phyloP scores from a whole-genome alignment of 2,329 filamentous ascomycete genomes.

The Pseudogymnoascus sp. region DNA sequence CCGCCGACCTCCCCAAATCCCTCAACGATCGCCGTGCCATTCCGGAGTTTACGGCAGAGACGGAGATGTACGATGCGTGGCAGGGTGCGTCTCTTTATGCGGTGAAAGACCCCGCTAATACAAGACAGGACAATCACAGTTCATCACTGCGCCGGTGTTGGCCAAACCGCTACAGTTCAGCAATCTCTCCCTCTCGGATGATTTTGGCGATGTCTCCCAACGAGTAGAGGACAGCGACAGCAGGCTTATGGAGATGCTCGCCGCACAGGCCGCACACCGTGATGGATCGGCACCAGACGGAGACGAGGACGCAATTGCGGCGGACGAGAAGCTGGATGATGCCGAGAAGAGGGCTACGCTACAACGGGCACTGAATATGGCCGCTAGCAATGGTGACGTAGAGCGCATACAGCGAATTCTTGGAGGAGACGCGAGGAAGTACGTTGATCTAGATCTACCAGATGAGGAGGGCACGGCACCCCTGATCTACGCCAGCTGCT shows the following conservation, averaged over 20 bases:
- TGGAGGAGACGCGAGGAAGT: slow-evolving; percentile 62
- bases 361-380: slow-evolving; percentile 87
- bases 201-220: slow-evolving; percentile 61
- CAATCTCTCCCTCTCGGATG: slow-evolving; percentile 60
- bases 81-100: slow-evolving; percentile 54
- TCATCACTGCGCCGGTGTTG: slow-evolving; percentile 77
- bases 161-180: slow-evolving; percentile 77
- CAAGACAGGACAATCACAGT: slow-evolving; percentile 79
- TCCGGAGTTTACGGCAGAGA: slow-evolving; percentile 64
- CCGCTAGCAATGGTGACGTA: slow-evolving; percentile 90
- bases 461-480: slow-evolving; percentile 96
- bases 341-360: slow-evolving; percentile 74
- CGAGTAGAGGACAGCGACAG: slow-evolving; percentile 62
- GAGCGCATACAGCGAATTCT: slow-evolving; percentile 72
- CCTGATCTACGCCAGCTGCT: slow-evolving; percentile 95
- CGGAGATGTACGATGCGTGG: slow-evolving; percentile 98
- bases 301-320: slow-evolving; percentile 72
- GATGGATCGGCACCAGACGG: slow-evolving; percentile 60
- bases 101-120: slow-evolving; percentile 17
- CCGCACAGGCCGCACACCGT: slow-evolving; percentile 81
- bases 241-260: slow-evolving; percentile 90
- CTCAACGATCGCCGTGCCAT: slow-evolving; percentile 77
- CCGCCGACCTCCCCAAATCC: slow-evolving; percentile 80
- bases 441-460: slow-evolving; percentile 76
- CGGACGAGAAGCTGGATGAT: slow-evolving; percentile 64